These are phyloP conservation scores for Uronychia binucleata DNA, from an alignment of 73 alveolate species.

Conservation along the genomic window DNA sequence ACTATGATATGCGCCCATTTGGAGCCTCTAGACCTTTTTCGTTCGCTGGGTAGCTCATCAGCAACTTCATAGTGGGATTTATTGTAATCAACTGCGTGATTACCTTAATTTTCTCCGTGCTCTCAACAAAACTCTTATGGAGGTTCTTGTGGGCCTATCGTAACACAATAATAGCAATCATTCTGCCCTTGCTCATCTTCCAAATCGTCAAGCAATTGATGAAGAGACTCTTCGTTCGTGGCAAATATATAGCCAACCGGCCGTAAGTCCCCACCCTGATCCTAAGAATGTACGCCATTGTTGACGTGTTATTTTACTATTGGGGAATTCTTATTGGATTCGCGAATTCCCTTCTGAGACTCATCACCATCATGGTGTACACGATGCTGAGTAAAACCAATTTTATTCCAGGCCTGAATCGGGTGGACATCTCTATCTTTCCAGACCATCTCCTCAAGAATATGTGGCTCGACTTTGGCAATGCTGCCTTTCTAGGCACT, in stretches of 20 bases:
- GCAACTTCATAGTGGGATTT: slow-evolving; percentile 11
- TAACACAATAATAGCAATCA: not conserved
- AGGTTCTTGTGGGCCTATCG: slow-evolving; percentile 1
- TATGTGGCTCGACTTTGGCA: slow-evolving; percentile 1
- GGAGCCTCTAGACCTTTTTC: not conserved
- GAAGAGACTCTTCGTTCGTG: slow-evolving; percentile 1
- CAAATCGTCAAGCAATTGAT: not conserved
- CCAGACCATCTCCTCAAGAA: slow-evolving; percentile 17
- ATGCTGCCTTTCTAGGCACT: slow-evolving; percentile 17
- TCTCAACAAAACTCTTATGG: slow-evolving; percentile 7
- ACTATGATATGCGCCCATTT: not conserved
- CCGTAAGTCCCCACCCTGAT: not conserved
- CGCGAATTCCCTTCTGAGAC: slow-evolving; percentile 10
- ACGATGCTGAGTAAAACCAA: not conserved
- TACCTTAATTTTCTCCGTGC: slow-evolving; percentile 9
- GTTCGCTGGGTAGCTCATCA: slow-evolving; percentile 22
- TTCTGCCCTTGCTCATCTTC: not conserved
- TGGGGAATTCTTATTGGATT: slow-evolving; percentile 23
- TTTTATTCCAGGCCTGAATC: not conserved
- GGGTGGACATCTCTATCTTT: slow-evolving; percentile 3
- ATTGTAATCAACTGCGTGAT: not conserved
- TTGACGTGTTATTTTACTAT: slow-evolving; percentile 10
- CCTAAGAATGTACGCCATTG: not conserved
- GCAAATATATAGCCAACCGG: slow-evolving; percentile 2
- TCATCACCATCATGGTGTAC: not conserved